Percentiles rank a stretch among this genome's conserved stretches.
Evolutionary conservation across 345 rosid genomes (phyloP).

Genomic region (Hibiscus trionum): DNA sequence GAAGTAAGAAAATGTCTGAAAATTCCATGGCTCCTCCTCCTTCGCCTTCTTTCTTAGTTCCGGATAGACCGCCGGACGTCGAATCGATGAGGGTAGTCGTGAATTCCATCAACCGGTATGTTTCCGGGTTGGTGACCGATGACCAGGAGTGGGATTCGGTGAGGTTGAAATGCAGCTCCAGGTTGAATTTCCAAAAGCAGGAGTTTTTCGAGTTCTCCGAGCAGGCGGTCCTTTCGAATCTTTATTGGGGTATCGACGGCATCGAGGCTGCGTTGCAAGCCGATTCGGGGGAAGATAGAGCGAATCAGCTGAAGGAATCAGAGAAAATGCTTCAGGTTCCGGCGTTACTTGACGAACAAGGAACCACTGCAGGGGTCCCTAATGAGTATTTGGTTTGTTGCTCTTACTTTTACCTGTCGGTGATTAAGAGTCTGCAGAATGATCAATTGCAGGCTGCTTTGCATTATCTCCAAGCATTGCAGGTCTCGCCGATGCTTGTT

Average conservation of each 20-base stretch:
- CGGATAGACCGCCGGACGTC: conserved; percentile 30
- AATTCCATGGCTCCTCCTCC: conserved; percentile 25
- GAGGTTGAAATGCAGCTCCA: conserved; percentile 36
- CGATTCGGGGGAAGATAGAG: conserved; percentile 28
- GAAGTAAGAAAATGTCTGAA: not conserved
- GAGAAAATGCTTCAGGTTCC: conserved; percentile 87
- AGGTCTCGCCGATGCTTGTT: conserved; percentile 47
- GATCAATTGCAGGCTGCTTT: conserved; percentile 66
- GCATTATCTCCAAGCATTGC: conserved; percentile 60
- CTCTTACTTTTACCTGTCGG: conserved; percentile 50
- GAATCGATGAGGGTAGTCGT: conserved; percentile 37
- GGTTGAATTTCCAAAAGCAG: conserved; percentile 32
- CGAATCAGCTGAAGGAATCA: conserved; percentile 30
- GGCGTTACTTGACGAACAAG: conserved; percentile 74
- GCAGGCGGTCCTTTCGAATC: conserved; percentile 57
- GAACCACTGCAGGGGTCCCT: conserved; percentile 52
- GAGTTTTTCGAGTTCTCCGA: conserved; percentile 53
- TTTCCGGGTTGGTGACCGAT: conserved; percentile 26
- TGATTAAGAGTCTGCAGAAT: conserved; percentile 46
- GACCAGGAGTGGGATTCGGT: conserved; percentile 29
- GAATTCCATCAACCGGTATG: conserved; percentile 32
- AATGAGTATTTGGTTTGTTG: conserved; percentile 36
- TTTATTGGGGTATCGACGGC: conserved; percentile 65
- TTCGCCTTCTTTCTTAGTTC: conserved; percentile 19
- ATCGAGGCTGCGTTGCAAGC: conserved; percentile 50